Evolutionary conservation across 2,329 filamentous ascomycete species (phyloP).

Genomic region (Trichophyton mentagrophytes): DNA sequence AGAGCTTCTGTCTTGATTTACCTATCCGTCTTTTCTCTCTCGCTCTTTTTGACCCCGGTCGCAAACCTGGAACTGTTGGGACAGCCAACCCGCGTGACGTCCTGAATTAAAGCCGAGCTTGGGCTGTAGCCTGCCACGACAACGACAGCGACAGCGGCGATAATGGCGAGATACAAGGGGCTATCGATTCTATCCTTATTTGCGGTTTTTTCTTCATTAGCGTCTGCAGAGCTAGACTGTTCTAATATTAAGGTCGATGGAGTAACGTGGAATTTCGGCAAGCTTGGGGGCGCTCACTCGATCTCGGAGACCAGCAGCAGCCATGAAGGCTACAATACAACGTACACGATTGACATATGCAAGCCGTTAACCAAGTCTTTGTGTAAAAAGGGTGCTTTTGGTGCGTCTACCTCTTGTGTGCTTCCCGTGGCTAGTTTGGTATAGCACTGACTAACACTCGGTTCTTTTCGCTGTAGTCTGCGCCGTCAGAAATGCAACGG

Average conservation of each 20-base stretch:
- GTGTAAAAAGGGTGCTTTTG: conserved; percentile 12
- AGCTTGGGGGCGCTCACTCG: conserved; percentile 19
- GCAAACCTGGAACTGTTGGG: not conserved
- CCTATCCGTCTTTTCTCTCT: not conserved
- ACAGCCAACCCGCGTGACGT: not conserved
- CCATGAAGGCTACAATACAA: conserved; percentile 48
- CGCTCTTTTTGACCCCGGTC: not conserved
- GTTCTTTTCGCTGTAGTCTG: conserved; percentile 12
- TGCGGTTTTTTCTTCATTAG: conserved; percentile 12
- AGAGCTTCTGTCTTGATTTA: not conserved
- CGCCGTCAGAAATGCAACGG: conserved; percentile 10
- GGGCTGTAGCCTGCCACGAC: not conserved
- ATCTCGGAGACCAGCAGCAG: conserved; percentile 11
- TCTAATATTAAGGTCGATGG: conserved; percentile 18
- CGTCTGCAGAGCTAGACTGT: conserved; percentile 17
- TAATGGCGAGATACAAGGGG: not conserved
- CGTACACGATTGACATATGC: conserved; percentile 72
- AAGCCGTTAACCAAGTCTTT: conserved; percentile 44
- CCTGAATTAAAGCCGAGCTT: not conserved
- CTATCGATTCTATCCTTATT: conserved; percentile 12
- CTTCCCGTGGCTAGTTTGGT: too few relatives aligned
- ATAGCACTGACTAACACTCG: not conserved
- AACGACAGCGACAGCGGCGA: not conserved
- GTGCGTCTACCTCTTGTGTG: conserved; percentile 5
- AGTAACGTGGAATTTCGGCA: conserved; percentile 19